These are phyloP conservation scores for Phytophthora constricta DNA, from an alignment of 352 stramenopile genomes.

Conservation along the genomic window DNA sequence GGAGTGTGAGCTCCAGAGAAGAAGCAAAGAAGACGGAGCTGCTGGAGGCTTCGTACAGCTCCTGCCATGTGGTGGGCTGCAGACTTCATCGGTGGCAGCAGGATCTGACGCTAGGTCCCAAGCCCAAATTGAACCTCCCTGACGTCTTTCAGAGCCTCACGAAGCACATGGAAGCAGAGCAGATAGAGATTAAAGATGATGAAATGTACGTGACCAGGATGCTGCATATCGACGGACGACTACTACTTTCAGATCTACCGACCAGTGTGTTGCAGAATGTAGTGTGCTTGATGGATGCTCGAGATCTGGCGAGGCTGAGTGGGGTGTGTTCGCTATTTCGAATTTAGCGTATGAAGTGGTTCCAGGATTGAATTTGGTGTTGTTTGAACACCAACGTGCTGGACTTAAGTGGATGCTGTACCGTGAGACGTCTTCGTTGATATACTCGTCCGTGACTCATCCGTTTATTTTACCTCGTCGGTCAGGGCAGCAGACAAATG, in stretches of 20 bases:
- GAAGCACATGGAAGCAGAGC: slow-evolving; percentile 43
- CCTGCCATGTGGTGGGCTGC: slow-evolving; percentile 68
- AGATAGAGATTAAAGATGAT: slow-evolving; percentile 64
- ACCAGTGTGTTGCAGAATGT: slow-evolving; percentile 51
- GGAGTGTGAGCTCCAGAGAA: slow-evolving; percentile 10
- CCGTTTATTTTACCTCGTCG: slow-evolving; percentile 43
- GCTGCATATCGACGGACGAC: slow-evolving; percentile 7
- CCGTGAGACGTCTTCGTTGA: slow-evolving; percentile 48
- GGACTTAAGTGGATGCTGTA: slow-evolving; percentile 76
- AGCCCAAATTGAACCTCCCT: slow-evolving; percentile 31
- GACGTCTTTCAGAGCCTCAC: slow-evolving; percentile 70
- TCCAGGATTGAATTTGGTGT: slow-evolving; percentile 59
- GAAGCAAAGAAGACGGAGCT: slow-evolving; percentile 19
- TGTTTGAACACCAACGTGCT: slow-evolving; percentile 71
- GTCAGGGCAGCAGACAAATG: background rate
- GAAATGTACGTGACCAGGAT: slow-evolving; percentile 47
- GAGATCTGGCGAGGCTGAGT: slow-evolving; percentile 53
- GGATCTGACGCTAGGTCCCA: slow-evolving; percentile 9
- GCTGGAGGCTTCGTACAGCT: slow-evolving; percentile 35
- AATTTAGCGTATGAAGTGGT: slow-evolving; percentile 78
- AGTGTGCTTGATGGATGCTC: slow-evolving; percentile 54
- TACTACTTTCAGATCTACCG: slow-evolving; percentile 62
- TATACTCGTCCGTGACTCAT: slow-evolving; percentile 22
- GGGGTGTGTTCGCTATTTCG: slow-evolving; percentile 66
- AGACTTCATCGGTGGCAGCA: slow-evolving; percentile 37